Conservation (phyloP, 2,329 filamentous ascomycete genomes). For the Diaporthe aspalathi region DNA sequence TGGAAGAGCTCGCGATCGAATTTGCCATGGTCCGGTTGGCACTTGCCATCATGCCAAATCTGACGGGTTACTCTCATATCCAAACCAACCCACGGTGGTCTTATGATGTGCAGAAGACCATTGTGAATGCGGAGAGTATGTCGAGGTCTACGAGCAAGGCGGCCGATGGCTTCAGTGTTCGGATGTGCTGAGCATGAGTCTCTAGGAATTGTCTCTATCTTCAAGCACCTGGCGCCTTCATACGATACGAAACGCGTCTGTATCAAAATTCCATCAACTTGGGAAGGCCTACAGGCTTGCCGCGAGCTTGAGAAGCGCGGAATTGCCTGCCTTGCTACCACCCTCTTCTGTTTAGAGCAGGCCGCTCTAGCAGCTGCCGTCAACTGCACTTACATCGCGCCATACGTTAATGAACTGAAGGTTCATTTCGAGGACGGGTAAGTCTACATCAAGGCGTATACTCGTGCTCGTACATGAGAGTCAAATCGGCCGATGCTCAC, state of each 20-base stretch:
- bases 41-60: conserved; percentile 59
- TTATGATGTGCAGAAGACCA: conserved; percentile 60
- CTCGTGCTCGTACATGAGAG: neutral
- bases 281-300: conserved; percentile 72
- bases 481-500: neutral
- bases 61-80: conserved; percentile 66
- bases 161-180: neutral
- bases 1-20: conserved; percentile 65
- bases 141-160: neutral
- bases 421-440: conserved; percentile 68
- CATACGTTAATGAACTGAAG: conserved; percentile 74
- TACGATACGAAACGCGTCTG: conserved; percentile 64
- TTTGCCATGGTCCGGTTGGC: conserved; percentile 68
- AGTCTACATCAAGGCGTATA: conserved; percentile 36
- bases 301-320: conserved; percentile 62
- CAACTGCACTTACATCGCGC: conserved; percentile 71
- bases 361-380: conserved; percentile 68
- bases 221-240: conserved; percentile 55
- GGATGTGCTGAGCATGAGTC: neutral
- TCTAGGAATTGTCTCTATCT: conserved; percentile 63
- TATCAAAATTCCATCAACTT: conserved; percentile 73
- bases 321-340: conserved; percentile 71
- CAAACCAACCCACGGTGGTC: conserved; percentile 69
- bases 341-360: conserved; percentile 71
- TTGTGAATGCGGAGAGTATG: conserved; percentile 63